Evolutionary conservation across 768 basidiomycete genomes (phyloP).

Genomic region (Pleurotus sapidus): DNA sequence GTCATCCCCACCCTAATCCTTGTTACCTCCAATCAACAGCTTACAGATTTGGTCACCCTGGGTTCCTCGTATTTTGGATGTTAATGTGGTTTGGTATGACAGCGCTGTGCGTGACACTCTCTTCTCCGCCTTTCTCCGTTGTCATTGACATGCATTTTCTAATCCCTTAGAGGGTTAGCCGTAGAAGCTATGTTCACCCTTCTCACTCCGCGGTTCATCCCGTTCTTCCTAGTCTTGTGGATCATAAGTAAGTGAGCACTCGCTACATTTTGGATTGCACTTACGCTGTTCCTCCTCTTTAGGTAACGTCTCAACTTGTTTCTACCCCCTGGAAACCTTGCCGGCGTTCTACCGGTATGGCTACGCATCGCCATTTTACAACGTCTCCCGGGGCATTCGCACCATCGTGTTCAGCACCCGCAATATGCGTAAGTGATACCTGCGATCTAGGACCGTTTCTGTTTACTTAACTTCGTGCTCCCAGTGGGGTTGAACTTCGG

Average conservation of each 20-base stretch:
- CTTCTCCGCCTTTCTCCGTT: not conserved
- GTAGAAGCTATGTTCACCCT: conserved; percentile 58
- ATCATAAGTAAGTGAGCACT: conserved; percentile 39
- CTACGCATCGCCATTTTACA: conserved; percentile 71
- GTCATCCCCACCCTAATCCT: conserved; percentile 12
- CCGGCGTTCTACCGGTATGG: conserved; percentile 64
- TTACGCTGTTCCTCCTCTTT: not conserved
- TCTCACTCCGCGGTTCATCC: conserved; percentile 47
- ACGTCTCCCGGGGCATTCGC: conserved; percentile 58
- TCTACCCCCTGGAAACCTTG: conserved; percentile 56
- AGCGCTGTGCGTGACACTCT: conserved; percentile 39
- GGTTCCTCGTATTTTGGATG: conserved; percentile 70
- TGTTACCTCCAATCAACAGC: not conserved
- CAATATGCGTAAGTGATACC: conserved; percentile 44
- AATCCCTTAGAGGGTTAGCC: conserved; percentile 49
- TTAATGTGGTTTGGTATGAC: conserved; percentile 57
- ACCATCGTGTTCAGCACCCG: conserved; percentile 63
- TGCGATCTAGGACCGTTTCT: not conserved
- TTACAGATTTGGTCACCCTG: conserved; percentile 41
- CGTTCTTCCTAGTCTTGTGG: conserved; percentile 63
- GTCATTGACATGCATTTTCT: not conserved
- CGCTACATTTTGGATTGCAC: not conserved
- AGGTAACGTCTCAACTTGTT: conserved; percentile 52
- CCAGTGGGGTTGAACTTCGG: conserved; percentile 64
- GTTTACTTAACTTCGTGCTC: not conserved